Base-by-base conservation (phyloP, 192 early-diverging fungal genomes). In the Chytriomyces hyalinus region DNA sequence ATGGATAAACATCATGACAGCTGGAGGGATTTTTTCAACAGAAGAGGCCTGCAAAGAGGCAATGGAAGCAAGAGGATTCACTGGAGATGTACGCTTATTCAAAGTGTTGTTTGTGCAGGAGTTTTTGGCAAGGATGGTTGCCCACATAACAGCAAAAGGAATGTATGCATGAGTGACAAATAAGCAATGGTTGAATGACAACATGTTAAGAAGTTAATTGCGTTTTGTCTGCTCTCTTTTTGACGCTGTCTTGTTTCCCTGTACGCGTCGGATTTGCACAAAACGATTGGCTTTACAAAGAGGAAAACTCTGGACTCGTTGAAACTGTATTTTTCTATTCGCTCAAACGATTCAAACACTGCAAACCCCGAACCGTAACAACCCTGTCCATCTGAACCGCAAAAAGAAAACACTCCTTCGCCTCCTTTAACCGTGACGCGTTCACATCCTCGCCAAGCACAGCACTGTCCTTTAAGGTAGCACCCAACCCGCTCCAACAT, bases 401-500 rank as follows among this genome's bases (percentile, higher is more conserved):
- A 72, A 78, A 81, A 20, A 74, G 67, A 51, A 84, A 60, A 8
- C 80, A 77, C 60, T 88, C 80, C 24, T 57, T 61, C n/a, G 84
- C 86, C 7, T 57, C 64, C 0, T 61, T 66, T 6, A 59, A 28
- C 22, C 84, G 24, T n/a, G 67, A 17, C 13, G 36, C 73, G 36
- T 75, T 57, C 8, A 75, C 61, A 11, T 50, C 17, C 13, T 61
- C 61, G 2, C 46, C 73, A 62, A 6, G 0, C 1, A 7, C 46
- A 10, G 46, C 80, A 15, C 61, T 78, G 17, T 82, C 64, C 46
- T 49, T 45, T 22, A 83, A 60, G 28, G 73, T 48, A 46, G 53
- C 13, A 10, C 80, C 83, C 28, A 88, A 71, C 45, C 77, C 65
- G 17, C 76, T 66, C 87, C 87, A 88, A 26, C 73, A 44, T 22